These are phyloP conservation scores for Aspergillus niger DNA, from an alignment of 2,329 filamentous ascomycete genomes.

Conservation along the genomic window DNA sequence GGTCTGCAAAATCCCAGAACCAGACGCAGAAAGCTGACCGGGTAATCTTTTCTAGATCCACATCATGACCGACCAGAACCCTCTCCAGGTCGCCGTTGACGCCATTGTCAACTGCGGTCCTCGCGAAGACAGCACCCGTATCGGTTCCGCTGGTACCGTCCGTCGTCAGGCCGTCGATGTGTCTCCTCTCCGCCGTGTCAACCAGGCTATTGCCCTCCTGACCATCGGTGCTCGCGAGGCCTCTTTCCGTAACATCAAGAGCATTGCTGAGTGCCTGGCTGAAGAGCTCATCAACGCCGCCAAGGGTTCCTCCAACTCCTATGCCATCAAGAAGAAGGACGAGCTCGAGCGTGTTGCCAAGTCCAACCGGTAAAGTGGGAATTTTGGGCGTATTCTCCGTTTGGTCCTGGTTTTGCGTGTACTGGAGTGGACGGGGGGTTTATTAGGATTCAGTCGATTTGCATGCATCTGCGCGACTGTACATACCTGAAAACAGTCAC, in stretches of 20 bases:
- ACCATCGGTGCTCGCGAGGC: constrained; percentile 99
- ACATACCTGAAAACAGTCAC: constrained; percentile 41
- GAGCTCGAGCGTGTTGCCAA: constrained; percentile 99
- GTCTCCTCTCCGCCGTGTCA: constrained; percentile 97
- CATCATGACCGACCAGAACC: constrained; percentile 99
- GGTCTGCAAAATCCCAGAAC: background rate
- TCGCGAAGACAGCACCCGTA: constrained; percentile 99
- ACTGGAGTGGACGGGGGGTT: constrained; percentile 45
- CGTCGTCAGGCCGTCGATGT: constrained; percentile 99
- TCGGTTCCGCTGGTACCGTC: constrained; percentile 98
- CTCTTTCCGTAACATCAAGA: constrained; percentile 99
- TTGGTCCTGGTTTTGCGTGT: constrained; percentile 43
- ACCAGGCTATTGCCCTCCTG: constrained; percentile 98
- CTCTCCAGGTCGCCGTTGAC: constrained; percentile 98
- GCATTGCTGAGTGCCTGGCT: constrained; percentile 97
- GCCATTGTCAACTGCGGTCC: constrained; percentile 99
- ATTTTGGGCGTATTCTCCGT: constrained; percentile 42
- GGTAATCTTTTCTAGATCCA: constrained; percentile 69
- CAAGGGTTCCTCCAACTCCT: constrained; percentile 99
- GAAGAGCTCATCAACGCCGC: constrained; percentile 99
- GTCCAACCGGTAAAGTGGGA: constrained; percentile 91
- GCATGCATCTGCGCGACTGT: constrained; percentile 46
- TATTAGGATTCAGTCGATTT: constrained; percentile 45
- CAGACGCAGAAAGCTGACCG: constrained; percentile 12
- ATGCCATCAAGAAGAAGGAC: constrained; percentile 99